Evolutionary conservation across 2,329 filamentous ascomycete species (phyloP).

Genomic region (Alternaria panax): DNA sequence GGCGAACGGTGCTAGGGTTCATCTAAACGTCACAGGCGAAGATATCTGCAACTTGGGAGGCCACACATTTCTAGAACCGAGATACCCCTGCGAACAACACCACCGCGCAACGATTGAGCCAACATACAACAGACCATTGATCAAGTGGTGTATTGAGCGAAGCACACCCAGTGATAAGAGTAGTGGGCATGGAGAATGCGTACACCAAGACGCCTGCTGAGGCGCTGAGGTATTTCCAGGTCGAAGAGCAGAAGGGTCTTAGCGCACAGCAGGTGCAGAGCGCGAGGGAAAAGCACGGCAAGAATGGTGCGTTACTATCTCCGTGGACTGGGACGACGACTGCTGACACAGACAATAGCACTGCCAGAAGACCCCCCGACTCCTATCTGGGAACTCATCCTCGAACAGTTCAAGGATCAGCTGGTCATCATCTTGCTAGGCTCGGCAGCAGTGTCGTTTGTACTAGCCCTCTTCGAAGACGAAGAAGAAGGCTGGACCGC

Average conservation of each 20-base stretch:
- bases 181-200: constrained; percentile 60
- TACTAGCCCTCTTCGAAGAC: constrained; percentile 92
- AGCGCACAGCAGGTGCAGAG: constrained; percentile 58
- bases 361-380: constrained; percentile 92
- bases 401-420: constrained; percentile 99
- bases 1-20: neutral
- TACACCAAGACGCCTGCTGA: constrained; percentile 59
- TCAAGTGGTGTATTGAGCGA: constrained; percentile 1
- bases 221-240: constrained; percentile 61
- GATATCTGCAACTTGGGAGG: neutral
- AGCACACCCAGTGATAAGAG: constrained; percentile 8
- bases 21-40: constrained; percentile 11
- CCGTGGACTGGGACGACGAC: neutral
- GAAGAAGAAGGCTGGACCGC: constrained; percentile 92
- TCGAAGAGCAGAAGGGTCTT: constrained; percentile 60
- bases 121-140: neutral
- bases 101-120: constrained; percentile 7
- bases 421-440: constrained; percentile 93
- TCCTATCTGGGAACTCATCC: constrained; percentile 91
- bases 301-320: constrained; percentile 56
- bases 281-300: constrained; percentile 59
- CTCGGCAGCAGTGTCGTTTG: constrained; percentile 91
- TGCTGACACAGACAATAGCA: constrained; percentile 55
- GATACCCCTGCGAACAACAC: constrained; percentile 5
- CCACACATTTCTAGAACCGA: constrained; percentile 2